phyloP scores from a whole-genome alignment of 2,329 filamentous ascomycete species.

The Colletotrichum lentis region DNA sequence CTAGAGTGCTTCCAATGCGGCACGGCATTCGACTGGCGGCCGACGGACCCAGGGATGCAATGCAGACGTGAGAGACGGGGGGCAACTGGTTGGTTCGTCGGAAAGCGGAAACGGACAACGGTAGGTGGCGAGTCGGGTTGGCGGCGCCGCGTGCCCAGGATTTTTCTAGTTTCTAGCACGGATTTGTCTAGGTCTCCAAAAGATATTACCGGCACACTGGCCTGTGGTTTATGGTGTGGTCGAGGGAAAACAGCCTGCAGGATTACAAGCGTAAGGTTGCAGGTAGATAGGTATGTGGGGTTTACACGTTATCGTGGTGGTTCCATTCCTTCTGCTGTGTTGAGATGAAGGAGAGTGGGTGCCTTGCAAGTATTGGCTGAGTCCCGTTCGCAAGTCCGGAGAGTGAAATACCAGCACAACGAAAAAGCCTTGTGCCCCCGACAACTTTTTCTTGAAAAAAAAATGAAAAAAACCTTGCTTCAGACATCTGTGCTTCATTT shows the following conservation, averaged over 20 bases:
- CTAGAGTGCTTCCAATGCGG: constrained; percentile 31
- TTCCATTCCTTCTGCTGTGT: not conserved
- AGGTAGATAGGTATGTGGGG: too few relatives aligned
- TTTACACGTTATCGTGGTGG: not conserved
- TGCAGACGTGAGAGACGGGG: constrained; percentile 16
- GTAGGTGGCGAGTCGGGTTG: constrained; percentile 24
- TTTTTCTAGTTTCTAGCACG: not conserved
- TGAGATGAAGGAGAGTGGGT: constrained; percentile 11
- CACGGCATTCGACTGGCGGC: constrained; percentile 1
- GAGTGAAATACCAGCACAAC: constrained; percentile 7
- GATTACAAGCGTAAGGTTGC: too few relatives aligned
- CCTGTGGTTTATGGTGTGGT: not conserved
- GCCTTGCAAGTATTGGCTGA: constrained; percentile 23
- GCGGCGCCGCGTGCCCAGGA: constrained; percentile 7
- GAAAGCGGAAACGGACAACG: constrained; percentile 10
- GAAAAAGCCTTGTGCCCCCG: too few relatives aligned
- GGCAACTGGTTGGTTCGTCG: constrained; percentile 27
- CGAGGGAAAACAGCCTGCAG: constrained; percentile 14
- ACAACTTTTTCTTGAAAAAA: too few relatives aligned
- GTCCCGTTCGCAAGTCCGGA: constrained; percentile 1
- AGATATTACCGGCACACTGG: constrained; percentile 14
- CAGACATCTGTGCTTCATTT: constrained; percentile 28
- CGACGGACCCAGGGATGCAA: constrained; percentile 12
- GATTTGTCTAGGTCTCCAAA: constrained; percentile 1
- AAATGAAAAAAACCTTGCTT: too few relatives aligned